These are phyloP conservation scores for Penicillium expansum DNA, from an alignment of 2,329 filamentous ascomycete species.

Conservation along the genomic window DNA sequence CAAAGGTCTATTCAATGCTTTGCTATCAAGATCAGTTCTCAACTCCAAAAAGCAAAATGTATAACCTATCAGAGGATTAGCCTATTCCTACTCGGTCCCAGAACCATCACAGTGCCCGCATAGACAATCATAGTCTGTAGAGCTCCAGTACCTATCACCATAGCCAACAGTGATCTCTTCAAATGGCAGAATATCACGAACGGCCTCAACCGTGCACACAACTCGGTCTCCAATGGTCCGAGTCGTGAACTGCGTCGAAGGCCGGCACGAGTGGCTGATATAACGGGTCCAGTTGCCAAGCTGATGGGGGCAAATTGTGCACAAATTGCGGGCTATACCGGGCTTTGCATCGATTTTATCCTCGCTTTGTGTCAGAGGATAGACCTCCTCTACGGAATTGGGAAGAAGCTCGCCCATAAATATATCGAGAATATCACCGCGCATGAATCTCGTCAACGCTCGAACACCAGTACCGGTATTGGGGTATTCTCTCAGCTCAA, in stretches of 20 bases:
- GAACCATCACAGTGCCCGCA: not conserved
- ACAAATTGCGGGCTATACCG: not conserved
- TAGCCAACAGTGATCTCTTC: slow-evolving; percentile 38
- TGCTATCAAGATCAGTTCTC: not conserved
- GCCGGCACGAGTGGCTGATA: slow-evolving; percentile 37
- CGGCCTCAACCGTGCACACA: slow-evolving; percentile 21
- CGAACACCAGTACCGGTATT: slow-evolving; percentile 33
- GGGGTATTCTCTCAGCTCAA: slow-evolving; percentile 33
- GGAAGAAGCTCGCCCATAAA: slow-evolving; percentile 26
- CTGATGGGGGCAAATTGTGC: slow-evolving; percentile 17
- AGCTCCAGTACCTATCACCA: slow-evolving; percentile 29
- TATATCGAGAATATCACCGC: slow-evolving; percentile 26
- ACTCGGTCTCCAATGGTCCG: slow-evolving; percentile 22
- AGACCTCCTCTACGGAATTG: slow-evolving; percentile 12
- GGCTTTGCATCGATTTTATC: not conserved
- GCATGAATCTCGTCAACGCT: slow-evolving; percentile 25
- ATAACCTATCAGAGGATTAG: not conserved
- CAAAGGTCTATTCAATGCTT: not conserved
- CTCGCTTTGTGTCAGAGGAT: slow-evolving; percentile 17
- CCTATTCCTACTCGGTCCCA: not conserved
- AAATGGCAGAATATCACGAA: slow-evolving; percentile 29
- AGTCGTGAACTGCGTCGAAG: slow-evolving; percentile 20
- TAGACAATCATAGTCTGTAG: not conserved
- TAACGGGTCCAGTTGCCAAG: slow-evolving; percentile 38
- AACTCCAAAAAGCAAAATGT: not conserved